Evolutionary conservation across 768 basidiomycete species (phyloP).

Genomic region (Mycena indigotica): DNA sequence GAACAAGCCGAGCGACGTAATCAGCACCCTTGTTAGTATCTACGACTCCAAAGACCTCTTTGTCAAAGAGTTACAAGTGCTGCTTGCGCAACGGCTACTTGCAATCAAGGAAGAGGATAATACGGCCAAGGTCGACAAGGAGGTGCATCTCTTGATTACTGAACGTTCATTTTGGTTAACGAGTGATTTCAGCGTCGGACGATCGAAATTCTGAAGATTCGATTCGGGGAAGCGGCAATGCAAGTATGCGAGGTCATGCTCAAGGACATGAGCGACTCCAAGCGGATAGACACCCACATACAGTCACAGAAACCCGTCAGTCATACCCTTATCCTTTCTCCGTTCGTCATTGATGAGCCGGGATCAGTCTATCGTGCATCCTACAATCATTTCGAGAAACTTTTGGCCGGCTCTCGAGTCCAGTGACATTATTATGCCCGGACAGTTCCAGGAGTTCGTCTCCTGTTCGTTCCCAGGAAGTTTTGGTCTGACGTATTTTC

Average conservation of each 20-base stretch:
- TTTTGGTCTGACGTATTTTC: neutral
- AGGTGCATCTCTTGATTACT: conserved; percentile 38
- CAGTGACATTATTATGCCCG: conserved; percentile 76
- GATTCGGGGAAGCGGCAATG: conserved; percentile 90
- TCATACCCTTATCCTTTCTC: neutral
- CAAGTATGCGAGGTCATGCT: conserved; percentile 99
- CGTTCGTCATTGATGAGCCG: neutral
- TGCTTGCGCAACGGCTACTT: conserved; percentile 86
- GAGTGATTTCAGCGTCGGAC: conserved; percentile 70
- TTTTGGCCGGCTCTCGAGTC: conserved; percentile 92
- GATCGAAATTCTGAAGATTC: conserved; percentile 91
- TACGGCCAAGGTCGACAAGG: conserved; percentile 74
- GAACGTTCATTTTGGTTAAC: neutral
- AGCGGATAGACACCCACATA: conserved; percentile 84
- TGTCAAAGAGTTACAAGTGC: conserved; percentile 90
- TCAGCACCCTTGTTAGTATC: conserved; percentile 95
- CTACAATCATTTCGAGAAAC: conserved; percentile 88
- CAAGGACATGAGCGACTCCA: conserved; percentile 94
- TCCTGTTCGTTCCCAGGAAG: conserved; percentile 5
- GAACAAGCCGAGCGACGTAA: conserved; percentile 89
- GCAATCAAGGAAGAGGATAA: conserved; percentile 73
- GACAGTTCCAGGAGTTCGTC: conserved; percentile 77
- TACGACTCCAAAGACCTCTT: conserved; percentile 97
- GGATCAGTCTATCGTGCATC: conserved; percentile 71
- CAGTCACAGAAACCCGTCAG: conserved; percentile 72